These are phyloP conservation scores for Paecilomyces fulvus DNA, from an alignment of 2,329 filamentous ascomycete species.

Conservation along the genomic window DNA sequence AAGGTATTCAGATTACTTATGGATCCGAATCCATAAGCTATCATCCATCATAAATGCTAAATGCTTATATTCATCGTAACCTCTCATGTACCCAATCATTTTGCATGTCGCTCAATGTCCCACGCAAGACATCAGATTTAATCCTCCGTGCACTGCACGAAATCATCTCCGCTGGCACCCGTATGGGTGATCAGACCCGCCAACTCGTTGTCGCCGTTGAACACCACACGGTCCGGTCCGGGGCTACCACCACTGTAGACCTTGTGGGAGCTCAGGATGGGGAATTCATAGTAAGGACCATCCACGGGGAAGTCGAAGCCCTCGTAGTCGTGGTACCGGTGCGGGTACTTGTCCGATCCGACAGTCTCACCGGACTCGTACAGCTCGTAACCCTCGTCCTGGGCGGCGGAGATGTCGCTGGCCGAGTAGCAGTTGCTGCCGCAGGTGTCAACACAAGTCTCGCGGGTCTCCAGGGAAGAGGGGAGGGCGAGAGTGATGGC, in stretches of 20 bases:
- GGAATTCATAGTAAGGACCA: constrained; percentile 58
- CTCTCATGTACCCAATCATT: not conserved
- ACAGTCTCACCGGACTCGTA: constrained; percentile 29
- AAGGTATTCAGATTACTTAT: too few relatives aligned
- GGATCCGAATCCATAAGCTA: too few relatives aligned
- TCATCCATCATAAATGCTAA: not conserved
- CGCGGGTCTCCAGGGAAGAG: not conserved
- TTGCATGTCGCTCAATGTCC: not conserved
- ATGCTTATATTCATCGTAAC: not conserved
- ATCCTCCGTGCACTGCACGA: constrained; percentile 53
- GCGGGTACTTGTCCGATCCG: constrained; percentile 44
- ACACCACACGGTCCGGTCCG: constrained; percentile 58
- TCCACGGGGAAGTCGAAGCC: constrained; percentile 51
- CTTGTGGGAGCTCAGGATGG: constrained; percentile 41
- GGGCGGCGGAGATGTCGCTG: constrained; percentile 42
- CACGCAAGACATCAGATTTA: not conserved
- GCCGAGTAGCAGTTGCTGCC: constrained; percentile 46
- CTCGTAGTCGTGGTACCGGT: constrained; percentile 55
- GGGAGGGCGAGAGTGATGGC: not conserved
- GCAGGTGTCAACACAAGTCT: constrained; percentile 43
- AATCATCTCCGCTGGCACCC: constrained; percentile 59
- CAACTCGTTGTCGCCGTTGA: constrained; percentile 48
- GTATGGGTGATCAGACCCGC: constrained; percentile 63
- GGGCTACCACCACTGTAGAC: constrained; percentile 54
- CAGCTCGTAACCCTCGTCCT: constrained; percentile 44